These are phyloP conservation scores for Lachnellula occidentalis DNA, from an alignment of 2,329 filamentous ascomycete species.

Conservation along the genomic window DNA sequence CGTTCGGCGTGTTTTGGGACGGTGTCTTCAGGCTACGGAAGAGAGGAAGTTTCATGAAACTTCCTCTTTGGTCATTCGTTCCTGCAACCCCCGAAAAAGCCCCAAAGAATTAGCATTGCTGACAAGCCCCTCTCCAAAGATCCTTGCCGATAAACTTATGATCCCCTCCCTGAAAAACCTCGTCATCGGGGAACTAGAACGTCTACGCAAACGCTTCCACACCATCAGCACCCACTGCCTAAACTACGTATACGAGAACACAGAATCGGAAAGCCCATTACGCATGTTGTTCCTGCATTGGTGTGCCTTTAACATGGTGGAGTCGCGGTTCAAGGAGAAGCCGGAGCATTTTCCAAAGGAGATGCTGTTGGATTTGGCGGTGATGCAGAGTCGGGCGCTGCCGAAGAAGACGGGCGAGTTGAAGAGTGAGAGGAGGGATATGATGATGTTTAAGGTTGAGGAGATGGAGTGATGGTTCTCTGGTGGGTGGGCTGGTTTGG, in stretches of 20 bases:
- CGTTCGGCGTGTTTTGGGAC: too few relatives aligned
- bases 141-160: conserved; percentile 4
- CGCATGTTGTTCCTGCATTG: not conserved
- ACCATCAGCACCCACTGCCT: not conserved
- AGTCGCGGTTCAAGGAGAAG: not conserved
- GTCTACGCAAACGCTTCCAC: not conserved
- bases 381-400: not conserved
- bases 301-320: not conserved
- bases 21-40: too few relatives aligned
- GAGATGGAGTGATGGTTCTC: too few relatives aligned
- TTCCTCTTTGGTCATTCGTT: too few relatives aligned
- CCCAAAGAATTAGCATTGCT: too few relatives aligned
- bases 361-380: not conserved
- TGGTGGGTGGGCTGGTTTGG: too few relatives aligned
- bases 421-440: not conserved
- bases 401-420: not conserved
- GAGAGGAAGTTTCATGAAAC: too few relatives aligned
- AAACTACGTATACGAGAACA: not conserved
- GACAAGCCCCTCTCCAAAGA: too few relatives aligned
- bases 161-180: conserved; percentile 7
- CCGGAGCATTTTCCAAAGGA: not conserved
- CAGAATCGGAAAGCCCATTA: not conserved
- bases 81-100: too few relatives aligned
- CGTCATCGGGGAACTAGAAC: not conserved
- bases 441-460: not conserved